These are phyloP conservation scores for Claviceps sp. DNA, from an alignment of 2,329 filamentous ascomycete species.

Conservation along the genomic window DNA sequence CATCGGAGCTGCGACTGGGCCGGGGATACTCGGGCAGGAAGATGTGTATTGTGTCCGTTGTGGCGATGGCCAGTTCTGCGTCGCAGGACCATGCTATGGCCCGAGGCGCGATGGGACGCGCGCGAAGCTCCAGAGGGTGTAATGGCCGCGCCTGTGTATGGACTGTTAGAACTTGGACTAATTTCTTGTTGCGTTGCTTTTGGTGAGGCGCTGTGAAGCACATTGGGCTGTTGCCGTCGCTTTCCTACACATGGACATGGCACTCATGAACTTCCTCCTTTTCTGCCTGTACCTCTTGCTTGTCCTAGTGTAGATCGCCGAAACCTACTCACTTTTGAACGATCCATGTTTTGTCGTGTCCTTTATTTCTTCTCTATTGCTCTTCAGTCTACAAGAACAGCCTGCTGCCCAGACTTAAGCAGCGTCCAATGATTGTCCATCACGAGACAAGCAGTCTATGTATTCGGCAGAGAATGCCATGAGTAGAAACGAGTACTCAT, in stretches of 20 bases:
- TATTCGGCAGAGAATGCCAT: background rate
- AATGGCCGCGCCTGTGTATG: constrained; percentile 30
- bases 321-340: constrained; percentile 1
- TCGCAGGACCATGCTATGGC: constrained; percentile 41
- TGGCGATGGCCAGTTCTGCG: constrained; percentile 41
- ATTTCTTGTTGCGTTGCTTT: no score
- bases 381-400: background rate
- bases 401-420: background rate
- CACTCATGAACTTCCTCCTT: background rate
- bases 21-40: constrained; percentile 33
- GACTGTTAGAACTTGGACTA: no score
- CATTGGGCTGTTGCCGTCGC: background rate
- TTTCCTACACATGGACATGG: background rate
- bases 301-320: background rate
- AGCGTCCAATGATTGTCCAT: background rate
- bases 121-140: constrained; percentile 29
- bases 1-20: constrained; percentile 9
- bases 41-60: constrained; percentile 41
- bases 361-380: background rate
- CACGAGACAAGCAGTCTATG: no score
- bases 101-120: constrained; percentile 30
- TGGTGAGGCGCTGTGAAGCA: no score
- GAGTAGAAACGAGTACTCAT: no score
- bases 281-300: no score
- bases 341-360: background rate